Evolutionary conservation across 345 rosid species (phyloP).

Genomic region (Garcia nutans): DNA sequence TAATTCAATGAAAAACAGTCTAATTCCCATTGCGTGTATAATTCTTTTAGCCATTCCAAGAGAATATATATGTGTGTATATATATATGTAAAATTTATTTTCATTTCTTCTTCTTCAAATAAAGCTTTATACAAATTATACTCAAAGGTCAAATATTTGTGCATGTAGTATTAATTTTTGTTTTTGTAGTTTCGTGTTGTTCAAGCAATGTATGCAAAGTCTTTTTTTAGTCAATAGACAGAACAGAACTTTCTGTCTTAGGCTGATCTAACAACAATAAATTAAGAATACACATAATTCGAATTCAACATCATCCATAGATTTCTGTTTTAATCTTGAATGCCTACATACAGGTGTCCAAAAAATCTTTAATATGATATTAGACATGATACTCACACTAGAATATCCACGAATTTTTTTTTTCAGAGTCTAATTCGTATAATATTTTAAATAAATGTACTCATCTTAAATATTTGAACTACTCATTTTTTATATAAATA

Average conservation of each 20-base stretch:
- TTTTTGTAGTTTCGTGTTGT: neutral
- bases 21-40: neutral
- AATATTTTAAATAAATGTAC: too few relatives aligned
- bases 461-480: too few relatives aligned
- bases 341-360: too few relatives aligned
- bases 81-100: too few relatives aligned
- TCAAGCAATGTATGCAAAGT: neutral
- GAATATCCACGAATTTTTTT: too few relatives aligned
- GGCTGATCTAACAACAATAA: neutral
- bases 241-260: neutral
- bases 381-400: too few relatives aligned
- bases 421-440: too few relatives aligned
- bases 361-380: too few relatives aligned
- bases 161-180: neutral
- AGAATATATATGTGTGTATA: too few relatives aligned
- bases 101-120: neutral
- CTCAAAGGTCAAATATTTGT: neutral
- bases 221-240: neutral
- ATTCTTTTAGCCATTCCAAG: neutral
- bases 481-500: too few relatives aligned
- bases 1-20: slow-evolving; percentile 1
- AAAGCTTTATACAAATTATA: neutral
- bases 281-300: neutral
- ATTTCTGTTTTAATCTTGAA: too few relatives aligned
- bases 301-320: neutral